Conservation (phyloP, 805 yeast species). For the Candida insectorum region DNA sequence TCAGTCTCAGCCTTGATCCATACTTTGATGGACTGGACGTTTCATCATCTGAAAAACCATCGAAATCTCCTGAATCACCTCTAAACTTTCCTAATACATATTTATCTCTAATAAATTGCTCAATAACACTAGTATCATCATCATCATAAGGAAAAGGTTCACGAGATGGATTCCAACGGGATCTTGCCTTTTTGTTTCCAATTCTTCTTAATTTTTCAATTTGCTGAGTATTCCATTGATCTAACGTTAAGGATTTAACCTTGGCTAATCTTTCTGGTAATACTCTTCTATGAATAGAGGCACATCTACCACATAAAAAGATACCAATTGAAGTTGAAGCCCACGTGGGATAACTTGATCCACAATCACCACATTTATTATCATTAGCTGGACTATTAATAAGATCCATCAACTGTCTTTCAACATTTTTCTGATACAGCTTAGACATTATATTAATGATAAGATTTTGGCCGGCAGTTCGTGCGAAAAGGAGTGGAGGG, state of each 20-base stretch:
- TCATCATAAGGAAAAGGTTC: slow-evolving; percentile 74
- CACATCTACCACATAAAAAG: slow-evolving; percentile 82
- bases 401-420: slow-evolving; percentile 54
- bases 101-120: slow-evolving; percentile 60
- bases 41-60: slow-evolving; percentile 19
- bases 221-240: slow-evolving; percentile 62
- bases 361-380: slow-evolving; percentile 81
- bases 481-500: not conserved
- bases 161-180: slow-evolving; percentile 64
- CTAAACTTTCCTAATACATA: slow-evolving; percentile 63
- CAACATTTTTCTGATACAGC: slow-evolving; percentile 38
- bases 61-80: slow-evolving; percentile 28
- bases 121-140: slow-evolving; percentile 55
- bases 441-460: slow-evolving; percentile 12
- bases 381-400: slow-evolving; percentile 57
- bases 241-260: slow-evolving; percentile 72
- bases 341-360: slow-evolving; percentile 62
- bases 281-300: slow-evolving; percentile 67
- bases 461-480: not conserved
- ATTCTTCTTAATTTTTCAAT: slow-evolving; percentile 40
- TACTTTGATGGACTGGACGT: slow-evolving; percentile 7
- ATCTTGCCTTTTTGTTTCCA: slow-evolving; percentile 63
- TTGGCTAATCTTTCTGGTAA: slow-evolving; percentile 56
- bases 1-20: not conserved
- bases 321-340: slow-evolving; percentile 54